These are phyloP conservation scores for Stachybotrys chlorohalonatus DNA, from an alignment of 2,329 filamentous ascomycete species.

Conservation along the genomic window DNA sequence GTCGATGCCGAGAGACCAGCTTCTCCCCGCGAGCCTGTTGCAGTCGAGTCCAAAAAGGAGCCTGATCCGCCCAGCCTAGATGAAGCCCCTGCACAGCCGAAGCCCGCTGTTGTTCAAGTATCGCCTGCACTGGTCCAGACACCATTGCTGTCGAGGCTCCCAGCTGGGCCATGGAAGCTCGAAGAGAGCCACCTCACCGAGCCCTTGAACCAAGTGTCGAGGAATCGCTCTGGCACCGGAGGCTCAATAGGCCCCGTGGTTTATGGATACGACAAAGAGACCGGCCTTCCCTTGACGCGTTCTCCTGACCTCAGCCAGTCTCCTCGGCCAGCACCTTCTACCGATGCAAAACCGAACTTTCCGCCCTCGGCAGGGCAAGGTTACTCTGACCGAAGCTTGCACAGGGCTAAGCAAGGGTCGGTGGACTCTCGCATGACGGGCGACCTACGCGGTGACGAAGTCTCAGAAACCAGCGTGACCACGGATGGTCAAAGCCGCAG, in stretches of 20 bases:
- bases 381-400: slow-evolving; percentile 38
- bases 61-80: not conserved
- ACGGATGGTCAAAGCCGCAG: slow-evolving; percentile 28
- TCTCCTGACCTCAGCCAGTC: not conserved
- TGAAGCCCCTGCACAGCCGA: not conserved
- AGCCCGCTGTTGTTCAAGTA: slow-evolving; percentile 3
- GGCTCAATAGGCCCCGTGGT: slow-evolving; percentile 19
- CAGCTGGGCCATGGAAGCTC: slow-evolving; percentile 41
- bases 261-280: slow-evolving; percentile 44
- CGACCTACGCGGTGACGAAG: slow-evolving; percentile 25
- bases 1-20: not conserved
- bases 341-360: slow-evolving; percentile 3
- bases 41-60: not conserved
- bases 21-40: not conserved
- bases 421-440: not conserved
- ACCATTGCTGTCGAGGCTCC: slow-evolving; percentile 18
- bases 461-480: slow-evolving; percentile 30
- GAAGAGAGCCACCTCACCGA: slow-evolving; percentile 45
- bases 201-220: slow-evolving; percentile 30
- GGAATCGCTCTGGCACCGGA: slow-evolving; percentile 22
- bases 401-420: slow-evolving; percentile 7
- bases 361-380: slow-evolving; percentile 7
- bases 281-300: slow-evolving; percentile 19
- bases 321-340: slow-evolving; percentile 3
- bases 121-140: slow-evolving; percentile 5